Evolutionary conservation across 2,329 filamentous ascomycete species (phyloP).

Genomic region (Botrytis medusae): DNA sequence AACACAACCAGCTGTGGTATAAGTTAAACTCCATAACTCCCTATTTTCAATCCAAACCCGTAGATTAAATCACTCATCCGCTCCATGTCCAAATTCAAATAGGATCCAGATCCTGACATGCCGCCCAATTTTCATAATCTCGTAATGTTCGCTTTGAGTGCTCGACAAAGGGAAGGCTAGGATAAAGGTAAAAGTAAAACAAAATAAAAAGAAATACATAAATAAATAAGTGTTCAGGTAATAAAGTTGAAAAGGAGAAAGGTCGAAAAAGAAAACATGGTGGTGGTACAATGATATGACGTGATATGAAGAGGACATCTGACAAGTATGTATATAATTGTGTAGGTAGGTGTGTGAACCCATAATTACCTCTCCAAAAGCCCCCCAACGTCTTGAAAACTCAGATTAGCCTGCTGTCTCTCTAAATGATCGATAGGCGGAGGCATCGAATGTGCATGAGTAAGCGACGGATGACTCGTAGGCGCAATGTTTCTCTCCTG

Average conservation of each 20-base stretch:
- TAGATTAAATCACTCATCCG: background rate
- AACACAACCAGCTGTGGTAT: conserved; percentile 4
- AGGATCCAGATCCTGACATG: background rate
- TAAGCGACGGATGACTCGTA: background rate
- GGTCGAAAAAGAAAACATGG: background rate
- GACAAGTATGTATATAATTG: background rate
- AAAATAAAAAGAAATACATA: background rate
- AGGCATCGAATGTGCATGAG: background rate
- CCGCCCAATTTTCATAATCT: conserved; percentile 1
- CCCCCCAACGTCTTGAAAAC: conserved; percentile 12
- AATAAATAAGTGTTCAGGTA: background rate
- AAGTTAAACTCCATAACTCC: background rate
- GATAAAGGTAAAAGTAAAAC: background rate
- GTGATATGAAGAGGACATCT: background rate
- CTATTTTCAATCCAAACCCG: background rate
- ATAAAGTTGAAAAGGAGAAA: background rate
- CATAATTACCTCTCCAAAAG: background rate
- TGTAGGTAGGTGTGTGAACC: background rate
- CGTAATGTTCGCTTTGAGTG: background rate
- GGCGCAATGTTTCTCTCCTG: conserved; percentile 24
- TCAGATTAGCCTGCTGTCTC: background rate
- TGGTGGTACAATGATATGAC: background rate
- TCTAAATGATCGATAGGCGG: background rate
- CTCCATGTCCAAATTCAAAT: background rate
- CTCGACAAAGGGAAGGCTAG: background rate